Percentiles rank a stretch among this genome's conserved stretches.
These are phyloP conservation scores for Gossypium davidsonii DNA, from an alignment of 441 rosid genomes.

Conservation along the genomic window DNA sequence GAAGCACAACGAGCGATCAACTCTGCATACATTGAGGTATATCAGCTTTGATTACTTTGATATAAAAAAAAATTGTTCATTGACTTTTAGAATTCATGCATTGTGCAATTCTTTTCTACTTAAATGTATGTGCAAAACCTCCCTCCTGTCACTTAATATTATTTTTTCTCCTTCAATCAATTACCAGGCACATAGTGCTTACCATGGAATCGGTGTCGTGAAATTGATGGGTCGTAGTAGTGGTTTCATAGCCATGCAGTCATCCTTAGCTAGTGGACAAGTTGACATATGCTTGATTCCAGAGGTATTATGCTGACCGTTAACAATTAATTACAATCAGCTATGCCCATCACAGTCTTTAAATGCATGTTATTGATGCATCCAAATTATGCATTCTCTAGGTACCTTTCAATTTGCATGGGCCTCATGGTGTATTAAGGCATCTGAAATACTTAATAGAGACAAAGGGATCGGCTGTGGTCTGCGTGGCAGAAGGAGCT, in stretches of 20 bases:
- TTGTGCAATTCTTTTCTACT: neutral
- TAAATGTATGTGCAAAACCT: neutral
- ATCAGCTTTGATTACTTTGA: neutral
- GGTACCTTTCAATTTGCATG: constrained; percentile 79
- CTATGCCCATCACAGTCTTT: constrained; percentile 9
- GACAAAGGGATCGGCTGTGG: constrained; percentile 90
- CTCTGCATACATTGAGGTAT: constrained; percentile 96
- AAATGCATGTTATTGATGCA: neutral
- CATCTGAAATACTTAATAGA: constrained; percentile 81
- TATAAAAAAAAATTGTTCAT: neutral
- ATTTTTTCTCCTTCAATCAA: neutral
- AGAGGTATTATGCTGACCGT: constrained; percentile 47
- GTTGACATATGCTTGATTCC: constrained; percentile 93
- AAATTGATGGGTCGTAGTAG: constrained; percentile 98
- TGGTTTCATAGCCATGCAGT: constrained; percentile 97
- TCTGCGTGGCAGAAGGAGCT: constrained; percentile 97
- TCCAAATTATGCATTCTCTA: constrained; percentile 17
- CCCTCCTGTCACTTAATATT: constrained; percentile 5
- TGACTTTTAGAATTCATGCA: neutral
- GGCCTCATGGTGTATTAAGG: constrained; percentile 78
- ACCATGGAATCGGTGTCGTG: constrained; percentile 89
- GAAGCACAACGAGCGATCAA: constrained; percentile 96
- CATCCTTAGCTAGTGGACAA: constrained; percentile 93
- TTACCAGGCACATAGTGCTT: constrained; percentile 88
- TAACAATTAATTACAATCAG: constrained; percentile 5